Evolutionary conservation across 1,284 basidiomycete species (phyloP), one percentile per base, ranked within the genome.

Genomic region (Apiotrichum laibachii): DNA sequence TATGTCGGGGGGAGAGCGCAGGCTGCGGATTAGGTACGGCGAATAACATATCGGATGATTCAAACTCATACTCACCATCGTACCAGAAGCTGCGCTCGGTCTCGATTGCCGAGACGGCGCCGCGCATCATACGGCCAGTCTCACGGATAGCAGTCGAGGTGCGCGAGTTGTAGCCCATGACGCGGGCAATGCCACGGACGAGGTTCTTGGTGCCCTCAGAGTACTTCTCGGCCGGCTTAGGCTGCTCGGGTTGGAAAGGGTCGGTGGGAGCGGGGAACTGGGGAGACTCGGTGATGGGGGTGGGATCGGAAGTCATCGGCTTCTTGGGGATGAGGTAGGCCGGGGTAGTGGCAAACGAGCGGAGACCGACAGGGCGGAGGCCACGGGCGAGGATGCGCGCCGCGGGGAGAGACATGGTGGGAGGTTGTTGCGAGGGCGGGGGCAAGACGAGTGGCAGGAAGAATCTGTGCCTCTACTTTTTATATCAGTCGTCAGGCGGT

Each of bases 1-100:
- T 97, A 97, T 0, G 95, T 97, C 9, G 88, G 87, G 3, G 95
- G 94, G 15, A 99, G 82, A 52, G 83, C 82, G 72, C 92, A 97
- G 65, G 87, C 94, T 93, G 66, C 26, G 37, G 37, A 37, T 37
- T 11, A 37, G 37, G 3, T 37, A 37, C 15, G 10, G 10, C 37
- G 26, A 31, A 31, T 31, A 31, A 31, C 26, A 7, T 31, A 7
- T 7, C 26, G 26, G 26, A 31, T 37, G 15, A 13, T 16, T 37
- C 37, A 37, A 37, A 16, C 19, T 44, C 8, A 6, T 15, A 72
- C 76, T 66, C 65, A 79, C 78, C 65, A 21, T 71, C 70, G 59
- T 77, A 80, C 75, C 80, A 82, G 61, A 80, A 82, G 8, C 64
- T 68, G 43, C 76, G 71, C 65, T 81, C 79, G 37, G 68, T 57